A percentile compares a stretch with the other conserved stretches of the same genome.
These are phyloP conservation scores for Nyctanthes arbortristis DNA, from an alignment of 257 asterid species.

Conservation along the genomic window DNA sequence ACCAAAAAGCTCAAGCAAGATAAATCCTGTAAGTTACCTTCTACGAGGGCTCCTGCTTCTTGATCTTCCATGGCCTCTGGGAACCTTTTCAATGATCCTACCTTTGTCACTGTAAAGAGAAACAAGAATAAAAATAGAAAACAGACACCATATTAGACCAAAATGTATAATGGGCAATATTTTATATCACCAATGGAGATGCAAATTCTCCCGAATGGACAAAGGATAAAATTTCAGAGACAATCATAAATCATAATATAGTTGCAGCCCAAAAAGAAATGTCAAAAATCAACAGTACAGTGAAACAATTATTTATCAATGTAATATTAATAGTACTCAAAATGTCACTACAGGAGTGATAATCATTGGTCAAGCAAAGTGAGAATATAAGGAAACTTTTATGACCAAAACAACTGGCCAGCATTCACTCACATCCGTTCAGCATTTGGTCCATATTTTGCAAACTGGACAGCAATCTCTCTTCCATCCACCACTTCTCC, in stretches of 20 bases:
- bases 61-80: conserved; percentile 20
- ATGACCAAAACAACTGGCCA: background rate
- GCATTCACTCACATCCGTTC: conserved; percentile 35
- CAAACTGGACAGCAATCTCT: conserved; percentile 39
- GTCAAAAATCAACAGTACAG: background rate
- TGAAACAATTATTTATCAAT: background rate
- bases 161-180: background rate
- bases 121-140: background rate
- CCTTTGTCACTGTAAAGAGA: conserved; percentile 32
- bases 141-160: background rate
- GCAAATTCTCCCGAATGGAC: background rate
- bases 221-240: background rate
- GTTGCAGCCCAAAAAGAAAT: background rate
- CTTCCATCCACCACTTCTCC: conserved; percentile 41
- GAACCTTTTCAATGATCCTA: conserved; percentile 25
- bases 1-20: too few relatives aligned
- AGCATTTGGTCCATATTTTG: conserved; percentile 40
- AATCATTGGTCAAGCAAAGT: background rate
- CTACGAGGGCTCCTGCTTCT: conserved; percentile 37
- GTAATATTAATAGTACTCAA: background rate
- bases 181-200: background rate
- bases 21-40: conserved; percentile 26
- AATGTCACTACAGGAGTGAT: background rate
- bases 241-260: background rate
- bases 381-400: background rate